Evolutionary conservation across 495 filamentous ascomycete species (phyloP).

Genomic region (Margaritispora aquatica): DNA sequence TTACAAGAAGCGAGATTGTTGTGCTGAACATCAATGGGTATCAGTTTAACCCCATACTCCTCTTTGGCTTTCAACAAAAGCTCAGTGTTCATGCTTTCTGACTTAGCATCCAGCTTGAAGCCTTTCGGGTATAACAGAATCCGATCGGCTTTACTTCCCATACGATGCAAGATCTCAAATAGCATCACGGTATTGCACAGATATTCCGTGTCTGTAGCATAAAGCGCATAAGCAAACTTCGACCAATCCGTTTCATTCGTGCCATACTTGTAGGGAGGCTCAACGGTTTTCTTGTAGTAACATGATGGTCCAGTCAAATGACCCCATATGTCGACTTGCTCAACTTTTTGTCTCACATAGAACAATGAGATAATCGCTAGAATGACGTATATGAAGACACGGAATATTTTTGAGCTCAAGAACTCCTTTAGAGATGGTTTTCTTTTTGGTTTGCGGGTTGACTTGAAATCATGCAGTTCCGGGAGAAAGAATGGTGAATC

Average conservation of each 20-base stretch:
- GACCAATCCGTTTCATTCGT: constrained; percentile 43
- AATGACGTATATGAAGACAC: background rate
- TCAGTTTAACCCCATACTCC: constrained; percentile 52
- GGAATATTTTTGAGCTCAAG: constrained; percentile 2
- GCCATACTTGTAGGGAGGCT: background rate
- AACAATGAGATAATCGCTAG: background rate
- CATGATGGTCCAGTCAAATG: constrained; percentile 8
- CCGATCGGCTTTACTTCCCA: constrained; percentile 57
- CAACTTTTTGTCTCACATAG: too few species aligned
- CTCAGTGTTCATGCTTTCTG: constrained; percentile 41
- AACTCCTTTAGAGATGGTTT: constrained; percentile 3
- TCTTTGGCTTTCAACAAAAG: constrained; percentile 54
- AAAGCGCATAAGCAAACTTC: constrained; percentile 62
- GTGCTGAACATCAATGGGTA: constrained; percentile 53
- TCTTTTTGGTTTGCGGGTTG: background rate
- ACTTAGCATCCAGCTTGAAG: constrained; percentile 38
- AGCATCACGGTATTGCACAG: constrained; percentile 76
- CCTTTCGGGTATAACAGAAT: constrained; percentile 59
- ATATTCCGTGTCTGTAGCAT: constrained; percentile 61
- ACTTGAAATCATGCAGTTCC: background rate
- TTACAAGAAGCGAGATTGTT: constrained; percentile 36
- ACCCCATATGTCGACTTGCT: background rate
- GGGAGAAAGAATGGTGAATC: constrained; percentile 9
- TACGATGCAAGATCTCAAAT: constrained; percentile 54
- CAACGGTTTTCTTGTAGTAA: background rate